Evolutionary conservation across 257 asterid species (phyloP).

Genomic region (Solanum clarkiae): DNA sequence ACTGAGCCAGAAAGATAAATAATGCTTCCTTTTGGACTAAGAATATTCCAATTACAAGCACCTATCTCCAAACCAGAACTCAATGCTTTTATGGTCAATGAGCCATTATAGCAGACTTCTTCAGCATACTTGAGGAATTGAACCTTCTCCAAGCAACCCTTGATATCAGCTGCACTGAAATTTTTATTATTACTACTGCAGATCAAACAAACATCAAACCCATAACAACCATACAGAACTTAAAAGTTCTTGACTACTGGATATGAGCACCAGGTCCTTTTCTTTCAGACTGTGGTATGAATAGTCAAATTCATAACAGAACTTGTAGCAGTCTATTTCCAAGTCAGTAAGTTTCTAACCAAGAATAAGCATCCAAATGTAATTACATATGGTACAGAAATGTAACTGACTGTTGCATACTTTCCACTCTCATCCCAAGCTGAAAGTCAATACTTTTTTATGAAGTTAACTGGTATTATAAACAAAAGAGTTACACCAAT

Average conservation of each 20-base stretch:
- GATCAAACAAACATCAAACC: not conserved
- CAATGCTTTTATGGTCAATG: slow-evolving; percentile 47
- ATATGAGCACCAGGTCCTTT: not conserved
- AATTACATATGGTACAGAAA: not conserved
- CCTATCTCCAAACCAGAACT: slow-evolving; percentile 94
- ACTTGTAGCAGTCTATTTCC: not conserved
- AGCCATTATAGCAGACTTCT: slow-evolving; percentile 83
- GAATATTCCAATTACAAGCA: slow-evolving; percentile 76
- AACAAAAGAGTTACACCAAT: no score
- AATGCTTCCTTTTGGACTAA: slow-evolving; percentile 45
- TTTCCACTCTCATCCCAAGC: not conserved
- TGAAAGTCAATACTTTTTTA: not conserved
- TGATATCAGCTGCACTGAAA: slow-evolving; percentile 94
- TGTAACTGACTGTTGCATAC: not conserved
- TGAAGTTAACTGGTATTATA: no score
- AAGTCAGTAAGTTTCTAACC: not conserved
- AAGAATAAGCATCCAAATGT: not conserved
- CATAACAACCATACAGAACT: not conserved
- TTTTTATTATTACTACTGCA: not conserved
- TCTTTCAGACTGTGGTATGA: not conserved
- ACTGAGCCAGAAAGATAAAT: slow-evolving; percentile 62
- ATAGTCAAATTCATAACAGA: not conserved
- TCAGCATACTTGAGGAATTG: slow-evolving; percentile 66
- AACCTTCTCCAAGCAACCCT: slow-evolving; percentile 62
- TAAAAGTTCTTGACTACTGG: not conserved